Evolutionary conservation across 2,329 filamentous ascomycete genomes (phyloP).

Genomic region (Fusarium bactridioides): DNA sequence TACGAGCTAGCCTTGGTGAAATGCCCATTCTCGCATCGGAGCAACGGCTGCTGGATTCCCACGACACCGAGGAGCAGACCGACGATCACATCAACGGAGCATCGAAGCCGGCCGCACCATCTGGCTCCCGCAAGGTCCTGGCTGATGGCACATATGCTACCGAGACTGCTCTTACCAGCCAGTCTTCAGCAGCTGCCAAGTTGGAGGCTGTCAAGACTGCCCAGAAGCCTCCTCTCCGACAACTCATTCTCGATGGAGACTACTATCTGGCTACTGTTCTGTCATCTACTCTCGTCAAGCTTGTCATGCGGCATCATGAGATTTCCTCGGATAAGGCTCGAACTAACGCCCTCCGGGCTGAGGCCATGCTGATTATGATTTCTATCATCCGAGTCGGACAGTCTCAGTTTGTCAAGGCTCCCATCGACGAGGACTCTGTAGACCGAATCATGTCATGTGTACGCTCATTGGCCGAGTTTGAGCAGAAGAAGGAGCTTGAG

Average conservation of each 20-base stretch:
- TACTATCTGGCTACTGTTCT: constrained; percentile 95
- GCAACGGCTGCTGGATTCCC: constrained; percentile 87
- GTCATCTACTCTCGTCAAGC: constrained; percentile 94
- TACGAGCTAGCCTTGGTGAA: constrained; percentile 91
- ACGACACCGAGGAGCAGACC: constrained; percentile 72
- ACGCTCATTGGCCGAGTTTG: constrained; percentile 88
- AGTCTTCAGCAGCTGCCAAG: constrained; percentile 87
- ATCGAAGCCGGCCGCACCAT: constrained; percentile 76
- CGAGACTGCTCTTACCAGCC: constrained; percentile 92
- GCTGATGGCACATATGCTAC: constrained; percentile 98
- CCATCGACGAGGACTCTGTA: constrained; percentile 97
- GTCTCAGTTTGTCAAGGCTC: constrained; percentile 97
- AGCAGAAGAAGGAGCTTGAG: constrained; percentile 88
- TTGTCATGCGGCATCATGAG: constrained; percentile 96
- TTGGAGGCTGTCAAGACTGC: constrained; percentile 96
- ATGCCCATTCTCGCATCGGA: constrained; percentile 97
- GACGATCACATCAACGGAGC: constrained; percentile 80
- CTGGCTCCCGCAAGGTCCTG: constrained; percentile 88
- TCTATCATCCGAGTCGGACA: constrained; percentile 97
- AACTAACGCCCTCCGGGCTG: constrained; percentile 92
- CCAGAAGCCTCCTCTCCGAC: constrained; percentile 92
- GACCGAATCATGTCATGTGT: constrained; percentile 99
- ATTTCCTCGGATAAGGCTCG: constrained; percentile 86
- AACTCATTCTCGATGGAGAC: constrained; percentile 95
- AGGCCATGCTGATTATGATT: constrained; percentile 99